Evolutionary conservation across 2,329 filamentous ascomycete genomes (phyloP).

Genomic region (Pseudocercospora eumusae): DNA sequence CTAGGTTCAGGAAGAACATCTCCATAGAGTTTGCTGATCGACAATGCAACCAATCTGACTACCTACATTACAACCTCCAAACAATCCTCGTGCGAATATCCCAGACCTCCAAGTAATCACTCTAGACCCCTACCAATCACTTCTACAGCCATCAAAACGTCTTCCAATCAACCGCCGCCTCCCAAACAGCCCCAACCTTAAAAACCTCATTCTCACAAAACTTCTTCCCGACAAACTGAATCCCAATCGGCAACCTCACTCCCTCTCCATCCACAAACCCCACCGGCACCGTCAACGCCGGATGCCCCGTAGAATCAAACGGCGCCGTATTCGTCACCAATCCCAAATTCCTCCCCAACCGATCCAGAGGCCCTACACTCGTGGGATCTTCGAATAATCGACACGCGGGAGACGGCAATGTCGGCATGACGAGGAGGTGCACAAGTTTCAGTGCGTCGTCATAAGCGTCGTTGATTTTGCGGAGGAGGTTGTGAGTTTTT

Average conservation of each 20-base stretch:
- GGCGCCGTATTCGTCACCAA: conserved; percentile 31
- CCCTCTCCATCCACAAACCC: conserved; percentile 25
- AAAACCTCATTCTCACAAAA: conserved; percentile 23
- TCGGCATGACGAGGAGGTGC: conserved; percentile 53
- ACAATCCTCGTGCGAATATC: too few species aligned
- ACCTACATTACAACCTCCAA: too few species aligned
- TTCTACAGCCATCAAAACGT: not conserved
- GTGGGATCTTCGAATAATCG: conserved; percentile 20
- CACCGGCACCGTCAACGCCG: conserved; percentile 50
- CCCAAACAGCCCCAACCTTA: conserved; percentile 26
- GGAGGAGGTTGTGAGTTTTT: conserved; percentile 48
- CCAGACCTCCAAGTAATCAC: too few species aligned
- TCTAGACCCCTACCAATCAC: too few species aligned
- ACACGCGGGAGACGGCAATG: conserved; percentile 41
- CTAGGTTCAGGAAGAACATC: too few species aligned
- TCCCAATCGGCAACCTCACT: conserved; percentile 35
- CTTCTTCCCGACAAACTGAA: conserved; percentile 37
- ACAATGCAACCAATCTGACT: too few species aligned
- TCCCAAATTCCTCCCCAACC: conserved; percentile 23
- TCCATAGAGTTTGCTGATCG: too few species aligned
- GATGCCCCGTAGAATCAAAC: conserved; percentile 54
- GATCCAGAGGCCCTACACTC: conserved; percentile 23
- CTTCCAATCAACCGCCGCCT: conserved; percentile 25
- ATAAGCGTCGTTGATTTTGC: conserved; percentile 50
- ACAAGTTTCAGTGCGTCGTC: conserved; percentile 45